Percentiles rank a stretch among this genome's conserved stretches.
phyloP scores from a whole-genome alignment of 129 eudicot species.

The Arctium minus region DNA sequence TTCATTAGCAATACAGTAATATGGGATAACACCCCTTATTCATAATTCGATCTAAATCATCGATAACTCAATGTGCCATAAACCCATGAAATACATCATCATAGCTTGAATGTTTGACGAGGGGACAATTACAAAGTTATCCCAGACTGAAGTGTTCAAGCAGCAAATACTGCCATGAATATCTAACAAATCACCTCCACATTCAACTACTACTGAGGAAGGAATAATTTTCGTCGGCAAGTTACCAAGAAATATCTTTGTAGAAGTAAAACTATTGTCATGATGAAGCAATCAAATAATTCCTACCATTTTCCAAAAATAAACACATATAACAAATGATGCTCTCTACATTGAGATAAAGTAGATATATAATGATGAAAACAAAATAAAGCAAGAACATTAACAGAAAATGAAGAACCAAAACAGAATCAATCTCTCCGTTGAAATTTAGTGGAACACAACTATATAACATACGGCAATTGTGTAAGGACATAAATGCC shows the following conservation, averaged over 20 bases:
- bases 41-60: neutral
- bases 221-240: neutral
- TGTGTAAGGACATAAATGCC: neutral
- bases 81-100: neutral
- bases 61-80: neutral
- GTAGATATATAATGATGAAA: neutral
- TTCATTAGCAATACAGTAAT: neutral
- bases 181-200: neutral
- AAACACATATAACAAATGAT: neutral
- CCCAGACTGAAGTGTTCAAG: no score
- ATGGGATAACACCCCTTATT: neutral
- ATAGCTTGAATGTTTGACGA: neutral
- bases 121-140: neutral
- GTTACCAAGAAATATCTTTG: neutral
- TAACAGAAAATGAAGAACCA: neutral
- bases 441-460: no score
- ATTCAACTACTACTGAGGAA: neutral
- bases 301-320: neutral
- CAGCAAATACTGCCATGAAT: no score
- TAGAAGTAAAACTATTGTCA: neutral
- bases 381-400: neutral
- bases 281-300: neutral
- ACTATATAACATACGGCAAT: neutral
- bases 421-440: neutral
- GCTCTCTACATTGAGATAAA: neutral